Evolutionary conservation across 805 yeast genomes (phyloP).

Genomic region (Spathaspora gorwiae): DNA sequence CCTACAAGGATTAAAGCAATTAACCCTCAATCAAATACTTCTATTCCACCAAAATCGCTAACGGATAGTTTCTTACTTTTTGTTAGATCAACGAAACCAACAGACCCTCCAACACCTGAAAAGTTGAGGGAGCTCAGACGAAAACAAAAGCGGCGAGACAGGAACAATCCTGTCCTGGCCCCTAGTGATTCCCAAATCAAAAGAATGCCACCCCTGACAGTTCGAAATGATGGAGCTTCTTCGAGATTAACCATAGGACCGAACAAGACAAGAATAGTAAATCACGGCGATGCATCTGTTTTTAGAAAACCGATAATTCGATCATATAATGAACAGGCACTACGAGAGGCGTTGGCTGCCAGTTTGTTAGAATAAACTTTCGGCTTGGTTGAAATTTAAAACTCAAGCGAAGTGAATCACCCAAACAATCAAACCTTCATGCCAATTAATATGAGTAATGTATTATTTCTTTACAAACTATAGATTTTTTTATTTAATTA

Average conservation of each 20-base stretch:
- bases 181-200: slow-evolving; percentile 26
- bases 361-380: slow-evolving; percentile 9
- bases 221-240: slow-evolving; percentile 29
- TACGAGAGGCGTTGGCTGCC: slow-evolving; percentile 40
- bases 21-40: background rate
- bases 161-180: slow-evolving; percentile 19
- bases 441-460: too few species aligned
- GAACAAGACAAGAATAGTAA: slow-evolving; percentile 35
- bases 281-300: slow-evolving; percentile 41
- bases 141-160: slow-evolving; percentile 4
- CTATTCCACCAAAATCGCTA: slow-evolving; percentile 15
- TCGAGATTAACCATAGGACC: slow-evolving; percentile 40
- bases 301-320: slow-evolving; percentile 31
- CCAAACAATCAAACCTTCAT: too few species aligned
- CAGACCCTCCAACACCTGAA: slow-evolving; percentile 11
- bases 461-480: too few species aligned
- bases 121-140: slow-evolving; percentile 8
- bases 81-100: slow-evolving; percentile 4
- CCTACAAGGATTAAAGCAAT: background rate
- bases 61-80: slow-evolving; percentile 21
- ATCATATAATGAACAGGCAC: slow-evolving; percentile 44
- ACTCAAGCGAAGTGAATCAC: background rate
- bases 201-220: slow-evolving; percentile 25
- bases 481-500: background rate
- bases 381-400: background rate